These are phyloP conservation scores for Chrysanthemum seticuspe DNA, from an alignment of 129 eudicot species.

Conservation along the genomic window DNA sequence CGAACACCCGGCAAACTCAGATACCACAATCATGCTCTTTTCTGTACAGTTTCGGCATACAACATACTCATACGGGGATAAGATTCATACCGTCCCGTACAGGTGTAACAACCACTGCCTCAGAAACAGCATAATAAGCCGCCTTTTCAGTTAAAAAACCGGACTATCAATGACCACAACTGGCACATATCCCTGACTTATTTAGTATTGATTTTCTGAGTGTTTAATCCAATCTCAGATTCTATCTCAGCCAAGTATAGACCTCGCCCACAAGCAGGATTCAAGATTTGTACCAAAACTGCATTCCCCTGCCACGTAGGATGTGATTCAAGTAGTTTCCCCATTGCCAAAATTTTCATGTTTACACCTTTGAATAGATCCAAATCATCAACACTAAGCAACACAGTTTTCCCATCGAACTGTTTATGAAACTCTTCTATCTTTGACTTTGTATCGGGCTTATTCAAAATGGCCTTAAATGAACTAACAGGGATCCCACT, in stretches of 20 bases:
- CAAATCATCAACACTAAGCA: conserved; percentile 54
- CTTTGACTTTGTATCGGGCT: conserved; percentile 33
- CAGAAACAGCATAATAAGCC: conserved; percentile 57
- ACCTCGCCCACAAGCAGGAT: conserved; percentile 56
- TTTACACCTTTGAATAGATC: conserved; percentile 54
- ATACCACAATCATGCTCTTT: conserved; percentile 64
- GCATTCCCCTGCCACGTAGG: conserved; percentile 42
- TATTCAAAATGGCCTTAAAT: conserved; percentile 34
- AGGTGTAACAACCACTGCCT: conserved; percentile 58
- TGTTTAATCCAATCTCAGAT: conserved; percentile 18
- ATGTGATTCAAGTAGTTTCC: conserved; percentile 46
- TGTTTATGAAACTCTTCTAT: conserved; percentile 35
- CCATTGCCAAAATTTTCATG: conserved; percentile 56
- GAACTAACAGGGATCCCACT: conserved; percentile 52
- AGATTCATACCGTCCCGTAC: conserved; percentile 74
- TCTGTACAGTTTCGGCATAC: conserved; percentile 60
- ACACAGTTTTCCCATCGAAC: conserved; percentile 40
- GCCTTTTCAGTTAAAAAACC: conserved; percentile 45
- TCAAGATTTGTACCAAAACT: conserved; percentile 43
- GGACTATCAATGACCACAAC: conserved; percentile 44
- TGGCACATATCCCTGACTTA: conserved; percentile 35
- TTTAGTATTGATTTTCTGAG: conserved; percentile 27
- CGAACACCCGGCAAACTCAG: conserved; percentile 64
- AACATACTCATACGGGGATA: conserved; percentile 63
- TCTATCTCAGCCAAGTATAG: conserved; percentile 58